Base-by-base conservation (phyloP, 2,329 filamentous ascomycete species). In the Colletotrichum tanaceti region DNA sequence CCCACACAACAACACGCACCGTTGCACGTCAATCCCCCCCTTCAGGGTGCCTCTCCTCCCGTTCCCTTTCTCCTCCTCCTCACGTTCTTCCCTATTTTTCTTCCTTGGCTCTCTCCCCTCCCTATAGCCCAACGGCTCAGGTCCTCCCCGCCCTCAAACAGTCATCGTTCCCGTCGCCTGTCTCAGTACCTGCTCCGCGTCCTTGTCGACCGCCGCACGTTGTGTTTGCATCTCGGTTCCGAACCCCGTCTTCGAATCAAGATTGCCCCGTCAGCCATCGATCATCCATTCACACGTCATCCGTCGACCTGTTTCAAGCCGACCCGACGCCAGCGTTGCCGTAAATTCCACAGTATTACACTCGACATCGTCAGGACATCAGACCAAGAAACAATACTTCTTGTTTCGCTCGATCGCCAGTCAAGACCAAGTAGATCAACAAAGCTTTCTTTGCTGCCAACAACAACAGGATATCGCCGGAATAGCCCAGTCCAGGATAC, bases 11-110 rank as follows among this genome's bases (percentile, higher is more conserved):
- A 68, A 63, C 63, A 70, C 81, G 80, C 81, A 78, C 80, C 80
- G 81, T 68, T 71, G 81, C 80, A 80, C 78, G 81, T 77, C 82
- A 83, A 83, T 80, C 58, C 71, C 63, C 46, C 74, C 76, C 73
- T 73, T 72, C 72, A 78, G 80, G 81, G 81, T 80, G 79, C 79
- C 79, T 78, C 74, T 75, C 74, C 75, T 65, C 67, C 63, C 64
- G 49, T 70, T 68, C 58, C 54, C 58, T 44, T 70, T 78, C 76
- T 76, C 75, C 73, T 32, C 73, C 77, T 76, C 72, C 75, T 76
- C 67, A 22, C 76, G 72, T 70, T 74, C 73, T 74, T 72, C 73
- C 66, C 73, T 73, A 73, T 73, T 74, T 77, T 73, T 77, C 76
- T 79, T 79, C 75, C 77, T 77, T 65, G 62, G 66, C 58, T 68